Evolutionary conservation across 805 yeast species (phyloP).

Genomic region (Danielia reshetovae): DNA sequence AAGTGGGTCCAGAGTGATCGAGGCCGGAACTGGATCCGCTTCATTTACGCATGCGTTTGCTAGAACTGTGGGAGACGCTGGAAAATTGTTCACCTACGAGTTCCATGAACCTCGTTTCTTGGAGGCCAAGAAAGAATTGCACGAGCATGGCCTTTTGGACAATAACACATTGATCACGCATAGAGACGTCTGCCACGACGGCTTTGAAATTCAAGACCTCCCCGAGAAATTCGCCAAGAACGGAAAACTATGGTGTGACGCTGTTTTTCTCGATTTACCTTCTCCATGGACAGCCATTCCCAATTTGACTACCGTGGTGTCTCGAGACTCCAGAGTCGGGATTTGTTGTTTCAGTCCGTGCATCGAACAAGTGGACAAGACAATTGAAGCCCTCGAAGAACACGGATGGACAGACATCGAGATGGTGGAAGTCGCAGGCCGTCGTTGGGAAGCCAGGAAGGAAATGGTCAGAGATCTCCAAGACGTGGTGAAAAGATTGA

Average conservation of each 20-base stretch:
- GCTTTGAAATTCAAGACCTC: constrained; percentile 54
- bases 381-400: constrained; percentile 68
- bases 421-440: constrained; percentile 86
- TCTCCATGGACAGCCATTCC: constrained; percentile 97
- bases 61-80: constrained; percentile 61
- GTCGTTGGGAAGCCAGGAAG: constrained; percentile 84
- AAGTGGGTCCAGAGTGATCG: constrained; percentile 77
- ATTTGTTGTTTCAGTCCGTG: constrained; percentile 98
- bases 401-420: constrained; percentile 84
- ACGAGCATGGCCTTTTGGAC: constrained; percentile 58
- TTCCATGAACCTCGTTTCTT: constrained; percentile 80
- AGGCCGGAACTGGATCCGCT: constrained; percentile 98
- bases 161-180: constrained; percentile 67
- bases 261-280: constrained; percentile 87
- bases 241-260: constrained; percentile 54
- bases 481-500: constrained; percentile 72
- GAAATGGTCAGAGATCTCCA: constrained; percentile 78
- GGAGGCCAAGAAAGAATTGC: constrained; percentile 77
- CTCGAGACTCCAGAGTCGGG: constrained; percentile 51
- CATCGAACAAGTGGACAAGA: constrained; percentile 91
- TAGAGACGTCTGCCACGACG: constrained; percentile 87
- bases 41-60: constrained; percentile 92
- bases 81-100: constrained; percentile 79
- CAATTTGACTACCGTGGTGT: constrained; percentile 57
- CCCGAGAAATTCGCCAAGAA: constrained; percentile 20